phyloP scores from a whole-genome alignment of 2,329 filamentous ascomycete species.

The Fusarium albosuccineum region DNA sequence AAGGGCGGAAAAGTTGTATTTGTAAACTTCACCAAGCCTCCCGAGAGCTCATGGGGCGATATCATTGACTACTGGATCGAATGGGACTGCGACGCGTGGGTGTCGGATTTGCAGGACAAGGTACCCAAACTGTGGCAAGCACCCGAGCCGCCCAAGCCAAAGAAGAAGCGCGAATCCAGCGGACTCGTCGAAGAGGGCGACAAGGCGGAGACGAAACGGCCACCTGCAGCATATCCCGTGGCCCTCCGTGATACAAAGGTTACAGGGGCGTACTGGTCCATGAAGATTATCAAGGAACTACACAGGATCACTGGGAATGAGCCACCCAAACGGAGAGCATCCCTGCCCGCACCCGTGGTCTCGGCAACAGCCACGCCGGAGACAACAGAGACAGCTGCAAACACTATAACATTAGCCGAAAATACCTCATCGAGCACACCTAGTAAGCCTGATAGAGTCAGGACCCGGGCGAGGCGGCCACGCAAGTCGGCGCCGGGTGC shows the following conservation, averaged over 20 bases:
- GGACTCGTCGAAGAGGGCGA: conserved; percentile 41
- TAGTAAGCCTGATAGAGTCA: conserved; percentile 35
- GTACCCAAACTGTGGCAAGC: conserved; percentile 72
- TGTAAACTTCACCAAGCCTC: conserved; percentile 79
- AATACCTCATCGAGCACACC: conserved; percentile 12
- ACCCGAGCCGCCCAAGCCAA: conserved; percentile 59
- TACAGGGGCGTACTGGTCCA: conserved; percentile 59
- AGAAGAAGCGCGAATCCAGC: conserved; percentile 52
- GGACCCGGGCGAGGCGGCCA: conserved; percentile 48
- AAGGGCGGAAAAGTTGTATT: conserved; percentile 78
- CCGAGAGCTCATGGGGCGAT: conserved; percentile 79
- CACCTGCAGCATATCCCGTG: conserved; percentile 54
- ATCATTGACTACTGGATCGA: conserved; percentile 81
- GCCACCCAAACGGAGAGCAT: conserved; percentile 32
- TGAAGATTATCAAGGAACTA: conserved; percentile 58
- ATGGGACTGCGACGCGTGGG: conserved; percentile 82
- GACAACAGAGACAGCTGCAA: neutral
- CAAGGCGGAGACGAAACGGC: conserved; percentile 50
- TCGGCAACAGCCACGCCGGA: neutral
- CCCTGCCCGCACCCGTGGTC: conserved; percentile 28
- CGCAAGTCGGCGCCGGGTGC: conserved; percentile 58
- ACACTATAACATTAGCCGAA: conserved; percentile 3
- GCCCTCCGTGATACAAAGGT: conserved; percentile 61
- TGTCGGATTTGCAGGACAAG: conserved; percentile 70
- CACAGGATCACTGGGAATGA: conserved; percentile 51